Conservation (phyloP, 179 eudicot genomes). For the Vitellaria paradoxa region DNA sequence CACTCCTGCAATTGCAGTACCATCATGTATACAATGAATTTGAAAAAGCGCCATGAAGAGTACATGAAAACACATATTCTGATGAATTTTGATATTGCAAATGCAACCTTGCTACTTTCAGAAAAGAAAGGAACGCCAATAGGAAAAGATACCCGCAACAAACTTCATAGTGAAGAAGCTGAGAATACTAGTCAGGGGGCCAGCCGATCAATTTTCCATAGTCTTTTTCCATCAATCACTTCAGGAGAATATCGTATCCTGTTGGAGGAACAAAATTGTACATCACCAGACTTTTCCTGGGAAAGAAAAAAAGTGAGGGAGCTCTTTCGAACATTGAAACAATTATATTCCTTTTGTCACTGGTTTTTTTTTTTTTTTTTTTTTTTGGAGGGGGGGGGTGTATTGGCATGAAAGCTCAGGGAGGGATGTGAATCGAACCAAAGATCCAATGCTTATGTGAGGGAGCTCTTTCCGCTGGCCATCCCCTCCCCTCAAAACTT, state of each 20-base stretch:
- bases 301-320: too few species aligned
- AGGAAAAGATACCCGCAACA: not conserved
- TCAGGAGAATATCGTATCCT: slow-evolving; percentile 70
- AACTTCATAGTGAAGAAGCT: slow-evolving; percentile 46
- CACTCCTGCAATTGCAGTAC: not conserved
- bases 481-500: not conserved
- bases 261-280: slow-evolving; percentile 4
- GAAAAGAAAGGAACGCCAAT: not conserved
- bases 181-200: slow-evolving; percentile 75
- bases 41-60: not conserved
- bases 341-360: too few species aligned
- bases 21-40: not conserved
- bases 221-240: slow-evolving; percentile 48
- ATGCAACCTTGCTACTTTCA: not conserved
- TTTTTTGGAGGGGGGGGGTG: too few species aligned
- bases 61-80: not conserved
- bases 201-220: slow-evolving; percentile 83
- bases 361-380: too few species aligned
- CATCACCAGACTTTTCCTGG: not conserved
- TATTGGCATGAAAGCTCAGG: too few species aligned
- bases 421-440: too few species aligned
- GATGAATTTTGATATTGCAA: not conserved
- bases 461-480: not conserved
- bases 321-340: too few species aligned
- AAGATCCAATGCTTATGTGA: too few species aligned